Conservation (phyloP, 208 protist species). For the Acanthamoeba sp. region DNA sequence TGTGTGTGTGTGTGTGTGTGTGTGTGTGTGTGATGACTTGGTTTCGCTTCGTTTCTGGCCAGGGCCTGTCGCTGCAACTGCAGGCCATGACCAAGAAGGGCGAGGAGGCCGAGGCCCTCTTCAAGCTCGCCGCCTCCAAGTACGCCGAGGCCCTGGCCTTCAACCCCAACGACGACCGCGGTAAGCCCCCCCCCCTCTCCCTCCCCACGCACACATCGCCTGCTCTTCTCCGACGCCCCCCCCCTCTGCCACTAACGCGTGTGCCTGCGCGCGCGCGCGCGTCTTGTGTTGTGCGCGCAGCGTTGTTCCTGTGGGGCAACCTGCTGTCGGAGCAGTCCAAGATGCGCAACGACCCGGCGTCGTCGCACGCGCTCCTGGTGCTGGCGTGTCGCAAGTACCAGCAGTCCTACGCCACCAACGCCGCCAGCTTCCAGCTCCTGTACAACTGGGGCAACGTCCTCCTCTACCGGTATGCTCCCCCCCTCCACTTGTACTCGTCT, state of each 20-base stretch:
- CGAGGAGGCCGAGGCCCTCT: slow-evolving; percentile 46
- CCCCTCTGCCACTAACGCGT: no score
- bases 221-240: not conserved
- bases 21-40: no score
- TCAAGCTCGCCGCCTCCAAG: slow-evolving; percentile 43
- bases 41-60: no score
- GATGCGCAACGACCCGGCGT: not conserved
- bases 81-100: slow-evolving; percentile 64
- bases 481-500: not conserved
- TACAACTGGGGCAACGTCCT: slow-evolving; percentile 71
- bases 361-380: slow-evolving; percentile 40
- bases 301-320: slow-evolving; percentile 66
- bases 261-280: no score
- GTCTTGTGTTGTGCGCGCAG: not conserved
- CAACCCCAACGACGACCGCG: slow-evolving; percentile 66
- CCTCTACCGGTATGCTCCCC: slow-evolving; percentile 11
- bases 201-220: not conserved
- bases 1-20: no score
- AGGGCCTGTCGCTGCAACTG: slow-evolving; percentile 44
- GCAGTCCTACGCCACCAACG: slow-evolving; percentile 29
- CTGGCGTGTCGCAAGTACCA: slow-evolving; percentile 66
- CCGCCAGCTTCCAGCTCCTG: not conserved
- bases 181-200: not conserved
- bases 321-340: slow-evolving; percentile 38
- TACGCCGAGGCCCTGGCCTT: slow-evolving; percentile 31